Conservation (phyloP, 768 basidiomycete genomes). For the Gymnopilus junonius region DNA sequence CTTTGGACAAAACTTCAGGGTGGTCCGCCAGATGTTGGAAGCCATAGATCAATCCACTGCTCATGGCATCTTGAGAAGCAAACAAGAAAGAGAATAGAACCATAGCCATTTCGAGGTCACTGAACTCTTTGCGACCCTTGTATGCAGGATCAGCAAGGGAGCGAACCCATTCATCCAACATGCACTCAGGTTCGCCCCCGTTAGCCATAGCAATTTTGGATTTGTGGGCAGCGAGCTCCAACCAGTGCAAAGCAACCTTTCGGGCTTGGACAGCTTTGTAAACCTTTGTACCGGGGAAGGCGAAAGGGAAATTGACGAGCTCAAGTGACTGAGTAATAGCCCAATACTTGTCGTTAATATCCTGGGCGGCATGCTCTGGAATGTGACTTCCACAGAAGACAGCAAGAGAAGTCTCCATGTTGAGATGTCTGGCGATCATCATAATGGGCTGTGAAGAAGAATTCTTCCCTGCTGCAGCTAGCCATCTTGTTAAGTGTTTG, state of each 20-base stretch:
- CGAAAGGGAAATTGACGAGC: slow-evolving; percentile 97
- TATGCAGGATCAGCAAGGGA: slow-evolving; percentile 65
- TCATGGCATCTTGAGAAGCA: slow-evolving; percentile 98
- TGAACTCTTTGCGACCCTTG: slow-evolving; percentile 87
- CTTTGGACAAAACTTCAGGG: slow-evolving; percentile 86
- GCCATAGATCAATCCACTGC: slow-evolving; percentile 91
- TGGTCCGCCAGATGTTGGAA: slow-evolving; percentile 97
- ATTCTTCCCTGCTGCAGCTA: slow-evolving; percentile 53
- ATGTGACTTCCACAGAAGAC: slow-evolving; percentile 96
- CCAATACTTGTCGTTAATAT: slow-evolving; percentile 96
- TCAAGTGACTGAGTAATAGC: slow-evolving; percentile 92
- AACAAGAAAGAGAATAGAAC: slow-evolving; percentile 97
- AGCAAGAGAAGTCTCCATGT: slow-evolving; percentile 96
- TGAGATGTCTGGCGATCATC: slow-evolving; percentile 90
- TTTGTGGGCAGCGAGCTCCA: slow-evolving; percentile 76
- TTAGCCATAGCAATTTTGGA: slow-evolving; percentile 84
- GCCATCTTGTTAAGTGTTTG: slow-evolving; percentile 77
- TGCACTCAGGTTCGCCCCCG: slow-evolving; percentile 82
- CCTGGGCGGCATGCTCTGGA: slow-evolving; percentile 72
- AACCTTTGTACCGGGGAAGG: slow-evolving; percentile 95
- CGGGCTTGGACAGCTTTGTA: slow-evolving; percentile 92
- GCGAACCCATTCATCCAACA: slow-evolving; percentile 92
- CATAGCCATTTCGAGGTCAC: slow-evolving; percentile 95
- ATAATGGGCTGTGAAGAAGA: slow-evolving; percentile 69
- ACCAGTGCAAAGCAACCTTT: slow-evolving; percentile 81